phyloP scores from a whole-genome alignment of 2,329 filamentous ascomycete species.

The Hypoxylon sp. region DNA sequence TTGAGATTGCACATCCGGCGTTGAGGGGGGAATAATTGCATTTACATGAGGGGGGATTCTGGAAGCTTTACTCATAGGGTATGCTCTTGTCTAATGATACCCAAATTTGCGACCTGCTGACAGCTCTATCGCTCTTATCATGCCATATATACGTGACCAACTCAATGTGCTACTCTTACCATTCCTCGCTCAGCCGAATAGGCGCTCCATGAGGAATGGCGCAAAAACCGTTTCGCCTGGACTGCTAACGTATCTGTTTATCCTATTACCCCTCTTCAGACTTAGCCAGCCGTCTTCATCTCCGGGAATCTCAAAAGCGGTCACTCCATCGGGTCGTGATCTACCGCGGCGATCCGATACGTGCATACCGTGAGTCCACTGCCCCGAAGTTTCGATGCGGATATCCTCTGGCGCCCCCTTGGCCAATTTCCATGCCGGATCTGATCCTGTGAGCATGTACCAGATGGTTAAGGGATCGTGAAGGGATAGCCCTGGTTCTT shows the following conservation, averaged over 20 bases:
- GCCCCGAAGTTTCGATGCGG: conserved; percentile 87
- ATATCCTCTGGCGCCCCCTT: conserved; percentile 81
- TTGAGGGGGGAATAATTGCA: conserved; percentile 45
- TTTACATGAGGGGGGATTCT: conserved; percentile 43
- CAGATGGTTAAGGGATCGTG: conserved; percentile 86
- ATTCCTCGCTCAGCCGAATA: conserved; percentile 67
- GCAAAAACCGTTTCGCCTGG: conserved; percentile 80
- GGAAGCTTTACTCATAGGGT: conserved; percentile 51
- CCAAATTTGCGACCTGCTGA: conserved; percentile 51
- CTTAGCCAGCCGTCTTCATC: conserved; percentile 86
- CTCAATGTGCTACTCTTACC: conserved; percentile 4
- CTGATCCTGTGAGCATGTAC: conserved; percentile 77
- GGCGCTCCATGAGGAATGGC: conserved; percentile 72
- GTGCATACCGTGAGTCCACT: conserved; percentile 96
- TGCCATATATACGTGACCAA: conserved; percentile 24
- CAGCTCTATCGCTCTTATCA: conserved; percentile 39
- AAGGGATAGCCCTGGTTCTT: conserved; percentile 73
- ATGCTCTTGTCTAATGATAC: conserved; percentile 56
- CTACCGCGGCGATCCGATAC: conserved; percentile 81
- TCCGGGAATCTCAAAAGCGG: conserved; percentile 70
- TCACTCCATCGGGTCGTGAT: conserved; percentile 66
- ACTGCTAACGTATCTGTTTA: conserved; percentile 79
- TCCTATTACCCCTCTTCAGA: conserved; percentile 79
- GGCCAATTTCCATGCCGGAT: conserved; percentile 69
- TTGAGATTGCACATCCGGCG: conserved; percentile 53